phyloP scores from a whole-genome alignment of 177 flowering plant genomes.

The Tripterygium wilfordii region DNA sequence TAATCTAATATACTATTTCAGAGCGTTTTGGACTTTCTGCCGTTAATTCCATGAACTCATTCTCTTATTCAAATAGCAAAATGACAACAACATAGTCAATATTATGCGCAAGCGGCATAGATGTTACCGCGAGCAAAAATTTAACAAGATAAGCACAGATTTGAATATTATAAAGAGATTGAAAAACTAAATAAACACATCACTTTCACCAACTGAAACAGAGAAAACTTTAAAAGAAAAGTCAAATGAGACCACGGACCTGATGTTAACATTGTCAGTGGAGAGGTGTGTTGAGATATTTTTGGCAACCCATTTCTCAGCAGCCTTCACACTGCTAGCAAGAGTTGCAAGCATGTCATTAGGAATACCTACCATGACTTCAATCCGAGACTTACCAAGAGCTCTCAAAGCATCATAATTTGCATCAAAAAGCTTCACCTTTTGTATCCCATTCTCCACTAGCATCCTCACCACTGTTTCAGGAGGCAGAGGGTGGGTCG shows the following conservation, averaged over 20 bases:
- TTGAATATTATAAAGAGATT: too few species aligned
- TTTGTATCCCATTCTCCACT: slow-evolving; percentile 64
- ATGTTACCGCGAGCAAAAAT: too few species aligned
- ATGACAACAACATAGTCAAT: too few species aligned
- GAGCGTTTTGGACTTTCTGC: too few species aligned
- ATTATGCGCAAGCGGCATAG: too few species aligned
- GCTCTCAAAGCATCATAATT: slow-evolving; percentile 47
- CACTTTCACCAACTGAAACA: too few species aligned
- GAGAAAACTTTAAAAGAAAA: background rate
- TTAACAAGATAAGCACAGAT: too few species aligned
- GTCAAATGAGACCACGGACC: slow-evolving; percentile 21
- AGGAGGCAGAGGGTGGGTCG: slow-evolving; percentile 61
- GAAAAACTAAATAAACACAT: background rate
- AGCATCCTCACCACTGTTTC: slow-evolving; percentile 54
- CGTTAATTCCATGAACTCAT: too few species aligned
- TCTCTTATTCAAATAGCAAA: too few species aligned
- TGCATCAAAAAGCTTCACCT: slow-evolving; percentile 91
- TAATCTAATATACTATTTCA: too few species aligned
- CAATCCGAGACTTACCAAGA: slow-evolving; percentile 50
- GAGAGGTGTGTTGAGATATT: slow-evolving; percentile 63
- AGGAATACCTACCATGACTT: slow-evolving; percentile 95
- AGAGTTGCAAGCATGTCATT: slow-evolving; percentile 70
- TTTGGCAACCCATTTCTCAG: slow-evolving; percentile 74
- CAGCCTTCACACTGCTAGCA: slow-evolving; percentile 61
- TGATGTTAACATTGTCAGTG: slow-evolving; percentile 50